These are phyloP conservation scores for Wickerhamiella australiensis DNA, from an alignment of 805 yeast genomes.

Conservation along the genomic window DNA sequence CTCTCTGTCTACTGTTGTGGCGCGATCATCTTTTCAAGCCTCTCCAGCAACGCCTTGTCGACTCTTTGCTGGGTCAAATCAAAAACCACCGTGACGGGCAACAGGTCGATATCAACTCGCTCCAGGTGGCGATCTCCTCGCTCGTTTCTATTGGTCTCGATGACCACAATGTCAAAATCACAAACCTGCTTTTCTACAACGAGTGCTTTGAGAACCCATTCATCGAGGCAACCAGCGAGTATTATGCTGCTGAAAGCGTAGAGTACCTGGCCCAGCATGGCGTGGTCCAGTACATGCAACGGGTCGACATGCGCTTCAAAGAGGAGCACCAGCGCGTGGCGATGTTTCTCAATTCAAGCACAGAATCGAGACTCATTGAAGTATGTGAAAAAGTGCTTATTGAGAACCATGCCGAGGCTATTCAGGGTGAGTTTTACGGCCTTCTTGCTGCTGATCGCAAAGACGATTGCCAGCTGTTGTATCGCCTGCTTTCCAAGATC, in stretches of 20 bases:
- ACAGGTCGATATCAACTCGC: slow-evolving; percentile 50
- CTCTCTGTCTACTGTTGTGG: slow-evolving; percentile 82
- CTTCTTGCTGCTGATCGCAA: slow-evolving; percentile 61
- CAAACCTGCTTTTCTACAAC: slow-evolving; percentile 70
- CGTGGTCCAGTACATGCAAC: slow-evolving; percentile 80
- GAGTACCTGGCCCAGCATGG: slow-evolving; percentile 58
- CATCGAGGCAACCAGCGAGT: slow-evolving; percentile 43
- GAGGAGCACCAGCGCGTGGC: slow-evolving; percentile 75
- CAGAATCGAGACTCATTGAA: slow-evolving; percentile 64
- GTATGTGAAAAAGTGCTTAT: slow-evolving; percentile 67
- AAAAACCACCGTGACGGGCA: slow-evolving; percentile 69
- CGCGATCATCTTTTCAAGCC: slow-evolving; percentile 64
- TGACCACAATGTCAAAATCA: slow-evolving; percentile 74
- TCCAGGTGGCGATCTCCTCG: slow-evolving; percentile 69
- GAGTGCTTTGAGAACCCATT: slow-evolving; percentile 68
- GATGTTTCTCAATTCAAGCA: slow-evolving; percentile 72
- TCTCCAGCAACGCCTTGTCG: slow-evolving; percentile 46
- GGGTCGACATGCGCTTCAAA: slow-evolving; percentile 67
- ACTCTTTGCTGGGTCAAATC: slow-evolving; percentile 64
- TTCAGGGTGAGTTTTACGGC: slow-evolving; percentile 65
- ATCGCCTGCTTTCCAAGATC: slow-evolving; percentile 60
- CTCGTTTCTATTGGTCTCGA: slow-evolving; percentile 86
- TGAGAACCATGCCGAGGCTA: slow-evolving; percentile 58
- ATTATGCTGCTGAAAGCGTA: slow-evolving; percentile 56
- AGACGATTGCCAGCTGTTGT: slow-evolving; percentile 68